phyloP scores from a whole-genome alignment of 1,139 yeast genomes.

The Chernovozyma sophiae-reginae region DNA sequence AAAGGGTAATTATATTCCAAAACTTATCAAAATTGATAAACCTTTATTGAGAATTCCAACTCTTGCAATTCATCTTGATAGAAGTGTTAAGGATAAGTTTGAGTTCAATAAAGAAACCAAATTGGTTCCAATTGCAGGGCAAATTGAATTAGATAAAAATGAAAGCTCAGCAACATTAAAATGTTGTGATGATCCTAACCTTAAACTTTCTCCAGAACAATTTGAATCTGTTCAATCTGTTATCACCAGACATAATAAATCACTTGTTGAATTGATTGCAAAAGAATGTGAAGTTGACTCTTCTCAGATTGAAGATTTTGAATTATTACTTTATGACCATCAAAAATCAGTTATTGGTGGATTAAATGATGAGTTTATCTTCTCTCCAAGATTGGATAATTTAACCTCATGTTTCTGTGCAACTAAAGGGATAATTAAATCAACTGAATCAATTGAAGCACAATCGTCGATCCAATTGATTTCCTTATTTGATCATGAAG shows the following conservation, averaged over 20 bases:
- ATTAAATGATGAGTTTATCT: slow-evolving; percentile 81
- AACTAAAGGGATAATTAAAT: slow-evolving; percentile 61
- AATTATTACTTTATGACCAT: slow-evolving; percentile 80
- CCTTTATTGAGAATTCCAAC: slow-evolving; percentile 92
- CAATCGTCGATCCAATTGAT: slow-evolving; percentile 65
- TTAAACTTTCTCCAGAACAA: slow-evolving; percentile 46
- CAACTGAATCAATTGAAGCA: slow-evolving; percentile 36
- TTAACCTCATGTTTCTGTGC: slow-evolving; percentile 84
- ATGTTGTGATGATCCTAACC: slow-evolving; percentile 43
- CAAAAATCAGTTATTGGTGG: slow-evolving; percentile 86
- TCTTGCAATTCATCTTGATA: slow-evolving; percentile 85
- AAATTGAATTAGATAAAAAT: slow-evolving; percentile 38
- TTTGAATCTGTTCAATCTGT: slow-evolving; percentile 65
- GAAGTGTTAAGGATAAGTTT: slow-evolving; percentile 72
- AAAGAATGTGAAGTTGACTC: slow-evolving; percentile 49
- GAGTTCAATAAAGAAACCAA: slow-evolving; percentile 90
- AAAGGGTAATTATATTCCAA: slow-evolving; percentile 54
- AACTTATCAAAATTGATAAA: slow-evolving; percentile 70
- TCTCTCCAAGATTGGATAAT: slow-evolving; percentile 91
- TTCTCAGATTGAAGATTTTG: slow-evolving; percentile 78
- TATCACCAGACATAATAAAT: slow-evolving; percentile 70
- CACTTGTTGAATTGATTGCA: slow-evolving; percentile 67
- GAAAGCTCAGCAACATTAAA: slow-evolving; percentile 15
- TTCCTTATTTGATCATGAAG: slow-evolving; percentile 92
- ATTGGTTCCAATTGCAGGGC: slow-evolving; percentile 82